Conservation (phyloP, 2,329 filamentous ascomycete genomes). For the Trichoderma oligosporum region DNA sequence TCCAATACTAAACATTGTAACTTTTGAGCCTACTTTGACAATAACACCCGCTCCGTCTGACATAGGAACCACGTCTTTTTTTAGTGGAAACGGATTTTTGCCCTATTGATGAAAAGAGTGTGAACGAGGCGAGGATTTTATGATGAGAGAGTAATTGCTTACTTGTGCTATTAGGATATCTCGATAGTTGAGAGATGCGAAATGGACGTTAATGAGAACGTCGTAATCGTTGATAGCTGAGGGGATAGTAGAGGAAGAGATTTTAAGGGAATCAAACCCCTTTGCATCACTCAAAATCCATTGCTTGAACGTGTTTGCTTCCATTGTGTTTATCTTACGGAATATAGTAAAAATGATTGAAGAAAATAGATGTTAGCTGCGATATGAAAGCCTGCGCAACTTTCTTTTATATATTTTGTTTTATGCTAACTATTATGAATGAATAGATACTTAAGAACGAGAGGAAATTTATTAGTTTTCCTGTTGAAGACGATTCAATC, state of each 20-base stretch:
- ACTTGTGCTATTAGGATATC: not conserved
- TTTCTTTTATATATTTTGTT: too few species aligned
- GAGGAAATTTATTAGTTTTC: too few species aligned
- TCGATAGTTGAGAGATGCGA: not conserved
- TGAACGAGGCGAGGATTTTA: accelerated
- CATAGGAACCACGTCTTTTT: not conserved
- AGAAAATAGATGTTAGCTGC: too few species aligned
- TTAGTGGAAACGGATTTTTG: not conserved
- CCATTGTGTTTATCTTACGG: not conserved
- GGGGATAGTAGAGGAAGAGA: not conserved
- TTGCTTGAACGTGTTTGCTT: not conserved
- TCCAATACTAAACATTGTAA: not conserved
- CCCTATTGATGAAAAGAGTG: not conserved
- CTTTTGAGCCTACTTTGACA: not conserved
- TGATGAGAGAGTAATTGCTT: not conserved
- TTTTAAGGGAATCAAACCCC: not conserved
- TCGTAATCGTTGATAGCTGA: not conserved
- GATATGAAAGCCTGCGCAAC: not conserved
- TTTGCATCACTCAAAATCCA: not conserved
- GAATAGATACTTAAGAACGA: too few species aligned
- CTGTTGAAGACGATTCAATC: too few species aligned
- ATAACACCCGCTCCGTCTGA: not conserved
- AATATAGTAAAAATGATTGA: too few species aligned
- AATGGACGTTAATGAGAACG: not conserved
- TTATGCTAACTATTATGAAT: too few species aligned